These are phyloP conservation scores for Aegilops tauschii DNA, from an alignment of 176 grass and related monocot genomes.

Conservation along the genomic window DNA sequence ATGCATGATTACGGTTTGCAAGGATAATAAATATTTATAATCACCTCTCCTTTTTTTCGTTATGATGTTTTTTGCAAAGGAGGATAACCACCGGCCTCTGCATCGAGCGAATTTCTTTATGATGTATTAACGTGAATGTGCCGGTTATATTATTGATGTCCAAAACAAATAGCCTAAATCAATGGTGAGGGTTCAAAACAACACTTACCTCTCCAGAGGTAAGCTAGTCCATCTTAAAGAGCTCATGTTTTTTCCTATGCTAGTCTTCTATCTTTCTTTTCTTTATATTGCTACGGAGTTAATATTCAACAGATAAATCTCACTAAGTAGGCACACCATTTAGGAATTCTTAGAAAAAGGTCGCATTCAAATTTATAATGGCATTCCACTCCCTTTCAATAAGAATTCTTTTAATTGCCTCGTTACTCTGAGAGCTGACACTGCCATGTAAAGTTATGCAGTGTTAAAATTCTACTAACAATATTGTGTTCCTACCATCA, in stretches of 20 bases:
- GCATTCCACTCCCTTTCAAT: neutral
- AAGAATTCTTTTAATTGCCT: neutral
- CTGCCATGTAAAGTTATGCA: neutral
- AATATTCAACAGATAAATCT: too few species aligned
- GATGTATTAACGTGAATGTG: neutral
- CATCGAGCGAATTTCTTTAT: neutral
- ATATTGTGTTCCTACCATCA: neutral
- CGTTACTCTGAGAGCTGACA: neutral
- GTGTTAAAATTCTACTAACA: neutral
- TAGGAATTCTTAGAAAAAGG: neutral
- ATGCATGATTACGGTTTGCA: neutral
- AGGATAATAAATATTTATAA: neutral
- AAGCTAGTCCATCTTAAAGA: too few species aligned
- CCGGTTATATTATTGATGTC: too few species aligned
- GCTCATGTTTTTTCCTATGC: too few species aligned
- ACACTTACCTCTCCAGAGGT: too few species aligned
- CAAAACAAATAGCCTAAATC: too few species aligned
- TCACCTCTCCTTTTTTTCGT: neutral
- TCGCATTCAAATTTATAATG: neutral
- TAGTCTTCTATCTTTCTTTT: too few species aligned
- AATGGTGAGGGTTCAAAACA: too few species aligned
- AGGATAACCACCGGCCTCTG: too few species aligned
- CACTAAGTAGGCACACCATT: neutral
- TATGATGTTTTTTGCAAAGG: too few species aligned
- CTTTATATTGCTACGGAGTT: too few species aligned